Evolutionary conservation across 2,329 filamentous ascomycete species (phyloP).

Genomic region (Alternaria incomplexa): DNA sequence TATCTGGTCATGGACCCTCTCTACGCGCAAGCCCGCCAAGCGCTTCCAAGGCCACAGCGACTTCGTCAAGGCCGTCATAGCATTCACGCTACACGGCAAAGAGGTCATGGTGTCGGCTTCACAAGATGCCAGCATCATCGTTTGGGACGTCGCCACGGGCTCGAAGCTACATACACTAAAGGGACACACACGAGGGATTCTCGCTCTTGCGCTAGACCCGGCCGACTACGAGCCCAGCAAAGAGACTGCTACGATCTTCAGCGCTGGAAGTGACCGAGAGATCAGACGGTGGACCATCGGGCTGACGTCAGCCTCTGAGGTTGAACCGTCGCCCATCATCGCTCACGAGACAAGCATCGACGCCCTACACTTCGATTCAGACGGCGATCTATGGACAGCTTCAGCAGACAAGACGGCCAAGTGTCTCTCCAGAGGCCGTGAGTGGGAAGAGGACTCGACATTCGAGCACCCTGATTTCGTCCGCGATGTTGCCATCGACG

Average conservation of each 20-base stretch:
- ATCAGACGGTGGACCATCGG: constrained; percentile 77
- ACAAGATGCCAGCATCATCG: constrained; percentile 61
- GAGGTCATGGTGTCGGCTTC: constrained; percentile 59
- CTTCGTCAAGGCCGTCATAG: constrained; percentile 85
- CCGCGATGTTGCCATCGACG: constrained; percentile 74
- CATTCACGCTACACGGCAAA: constrained; percentile 64
- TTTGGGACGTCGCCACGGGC: constrained; percentile 78
- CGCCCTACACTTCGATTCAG: constrained; percentile 73
- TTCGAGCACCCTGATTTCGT: constrained; percentile 90
- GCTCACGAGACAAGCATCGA: constrained; percentile 94
- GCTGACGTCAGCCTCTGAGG: constrained; percentile 26
- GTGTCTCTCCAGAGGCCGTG: constrained; percentile 72
- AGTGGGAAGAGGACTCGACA: constrained; percentile 73
- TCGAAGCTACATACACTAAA: constrained; percentile 76
- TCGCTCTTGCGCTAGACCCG: constrained; percentile 79
- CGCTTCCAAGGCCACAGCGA: constrained; percentile 81
- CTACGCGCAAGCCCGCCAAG: constrained; percentile 50
- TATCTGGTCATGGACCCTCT: constrained; percentile 79
- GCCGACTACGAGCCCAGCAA: constrained; percentile 31
- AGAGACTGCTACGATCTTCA: constrained; percentile 66
- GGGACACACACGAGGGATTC: constrained; percentile 78
- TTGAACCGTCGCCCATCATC: constrained; percentile 63
- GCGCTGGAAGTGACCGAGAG: constrained; percentile 67
- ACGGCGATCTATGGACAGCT: constrained; percentile 86
- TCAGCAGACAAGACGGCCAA: constrained; percentile 90